Evolutionary conservation across 352 stramenopile genomes (phyloP), one percentile per base, ranked within the genome.

Genomic region (Phytophthora pseudosyringae): DNA sequence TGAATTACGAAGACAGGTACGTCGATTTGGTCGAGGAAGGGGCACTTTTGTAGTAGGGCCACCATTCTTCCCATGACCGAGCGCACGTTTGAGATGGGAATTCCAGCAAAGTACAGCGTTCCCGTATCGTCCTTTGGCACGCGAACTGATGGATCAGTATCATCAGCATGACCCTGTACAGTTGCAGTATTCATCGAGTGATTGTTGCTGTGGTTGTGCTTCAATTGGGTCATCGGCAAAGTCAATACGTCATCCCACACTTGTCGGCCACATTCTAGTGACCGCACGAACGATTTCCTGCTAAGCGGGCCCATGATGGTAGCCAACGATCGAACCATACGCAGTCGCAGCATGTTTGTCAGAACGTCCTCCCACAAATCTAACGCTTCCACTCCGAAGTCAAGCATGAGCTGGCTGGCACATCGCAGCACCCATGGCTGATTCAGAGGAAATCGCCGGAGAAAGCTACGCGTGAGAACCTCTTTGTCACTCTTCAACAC

Each of bases 1-100:
- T 80, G 72, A 59, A 85, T 60, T 6, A 89, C 78, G 53, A 89
- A 76, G 15, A 56, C 61, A 54, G 70, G 48, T 11, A 87, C 65
- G 44, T 90, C 76, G 4, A 90, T 76, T 52, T 75, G 73, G 16
- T 89, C 78, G 13, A 90, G 65, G 56, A 88, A 90, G 3, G 80
- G 80, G 18, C 81, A 89, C 18, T 58, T 80, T 67, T 89, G 64
- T 15, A 90, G 73, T 25, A 85, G 29, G 1, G 31, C 16, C 0
- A 86, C 75, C 52, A 85, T 76, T 15, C 60, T 53, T 29, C 71
- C 47, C 7, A 90, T 33, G 9, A 67, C 69, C 4, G 11, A 33
- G 0, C 64, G 53, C 5, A 83, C 54, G 13, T 53, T 55, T 28
- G 40, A 25, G 31, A 72, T 36, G 9, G 58, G 31, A 11, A 81